Percentiles rank a stretch among this genome's conserved stretches.
phyloP scores from a whole-genome alignment of 2,329 filamentous ascomycete genomes.

The Fusarium penzigii region DNA sequence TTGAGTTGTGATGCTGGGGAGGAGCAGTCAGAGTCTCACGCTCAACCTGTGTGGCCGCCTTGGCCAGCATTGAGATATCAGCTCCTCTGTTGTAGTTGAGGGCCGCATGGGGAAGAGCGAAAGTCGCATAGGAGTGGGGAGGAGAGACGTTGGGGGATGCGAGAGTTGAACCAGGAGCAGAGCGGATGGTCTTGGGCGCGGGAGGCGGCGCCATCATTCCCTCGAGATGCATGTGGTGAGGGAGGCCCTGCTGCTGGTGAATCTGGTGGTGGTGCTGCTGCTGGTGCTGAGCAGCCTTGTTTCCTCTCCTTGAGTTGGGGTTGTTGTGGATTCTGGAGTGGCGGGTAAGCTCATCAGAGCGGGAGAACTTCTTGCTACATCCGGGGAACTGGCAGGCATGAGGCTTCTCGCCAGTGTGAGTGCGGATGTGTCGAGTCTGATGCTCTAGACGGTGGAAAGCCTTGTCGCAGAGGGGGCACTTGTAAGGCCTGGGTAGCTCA shows the following conservation, averaged over 20 bases:
- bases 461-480: slow-evolving; percentile 97
- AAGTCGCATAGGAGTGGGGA: slow-evolving; percentile 83
- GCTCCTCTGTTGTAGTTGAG: slow-evolving; percentile 52
- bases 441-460: slow-evolving; percentile 98
- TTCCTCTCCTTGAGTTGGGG: slow-evolving; percentile 90
- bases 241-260: slow-evolving; percentile 40
- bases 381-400: slow-evolving; percentile 94
- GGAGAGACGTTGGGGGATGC: slow-evolving; percentile 96
- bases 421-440: slow-evolving; percentile 87
- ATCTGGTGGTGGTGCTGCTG: slow-evolving; percentile 38
- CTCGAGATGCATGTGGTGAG: slow-evolving; percentile 51
- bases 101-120: slow-evolving; percentile 52
- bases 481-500: slow-evolving; percentile 94
- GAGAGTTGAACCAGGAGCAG: slow-evolving; percentile 81
- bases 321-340: slow-evolving; percentile 99
- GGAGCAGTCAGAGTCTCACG: slow-evolving; percentile 51
- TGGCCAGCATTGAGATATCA: slow-evolving; percentile 62
- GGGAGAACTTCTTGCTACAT: slow-evolving; percentile 95
- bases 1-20: slow-evolving; percentile 43
- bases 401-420: slow-evolving; percentile 97
- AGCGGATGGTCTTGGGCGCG: slow-evolving; percentile 78
- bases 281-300: slow-evolving; percentile 65
- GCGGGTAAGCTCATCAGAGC: slow-evolving; percentile 93
- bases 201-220: slow-evolving; percentile 78
- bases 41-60: slow-evolving; percentile 63